Conservation (phyloP, 2,329 filamentous ascomycete genomes). For the Fusarium papillatum region DNA sequence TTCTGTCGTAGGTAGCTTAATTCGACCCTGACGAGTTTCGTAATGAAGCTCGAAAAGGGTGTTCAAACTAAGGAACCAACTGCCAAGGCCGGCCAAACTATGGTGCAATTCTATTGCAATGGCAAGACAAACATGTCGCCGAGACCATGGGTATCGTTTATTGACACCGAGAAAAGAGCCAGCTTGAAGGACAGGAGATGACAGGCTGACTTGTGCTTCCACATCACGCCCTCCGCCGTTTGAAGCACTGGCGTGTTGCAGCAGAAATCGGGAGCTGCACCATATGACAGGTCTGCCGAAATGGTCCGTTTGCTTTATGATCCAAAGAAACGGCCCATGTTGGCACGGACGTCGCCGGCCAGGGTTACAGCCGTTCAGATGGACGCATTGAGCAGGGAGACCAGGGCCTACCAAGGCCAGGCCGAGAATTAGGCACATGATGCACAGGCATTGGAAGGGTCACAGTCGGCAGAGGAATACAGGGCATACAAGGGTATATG, state of each 20-base stretch:
- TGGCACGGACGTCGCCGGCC: conserved; percentile 44
- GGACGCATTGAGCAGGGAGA: conserved; percentile 15
- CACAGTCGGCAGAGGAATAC: conserved; percentile 30
- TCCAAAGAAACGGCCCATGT: conserved; percentile 38
- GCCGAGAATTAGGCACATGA: conserved; percentile 35
- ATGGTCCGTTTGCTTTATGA: conserved; percentile 35
- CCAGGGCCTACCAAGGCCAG: conserved; percentile 15
- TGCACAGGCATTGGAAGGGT: conserved; percentile 34
- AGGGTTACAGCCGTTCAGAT: conserved; percentile 25
- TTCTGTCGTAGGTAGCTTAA: background rate
- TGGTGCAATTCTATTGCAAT: conserved; percentile 12
- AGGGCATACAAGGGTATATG: conserved; percentile 24
- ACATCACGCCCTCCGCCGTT: conserved; percentile 27
- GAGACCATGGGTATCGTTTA: background rate
- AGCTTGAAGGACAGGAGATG: conserved; percentile 5
- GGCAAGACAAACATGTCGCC: conserved; percentile 12
- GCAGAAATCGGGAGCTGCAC: conserved; percentile 8
- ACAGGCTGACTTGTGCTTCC: conserved; percentile 19
- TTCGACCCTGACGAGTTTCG: background rate
- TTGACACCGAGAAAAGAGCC: conserved; percentile 9
- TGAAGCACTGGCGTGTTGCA: conserved; percentile 15
- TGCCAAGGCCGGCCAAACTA: background rate
- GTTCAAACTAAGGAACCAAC: background rate
- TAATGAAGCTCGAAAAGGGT: background rate
- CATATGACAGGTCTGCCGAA: conserved; percentile 38